phyloP scores from a whole-genome alignment of 2,329 filamentous ascomycete species.

The Ophiostoma sp. region DNA sequence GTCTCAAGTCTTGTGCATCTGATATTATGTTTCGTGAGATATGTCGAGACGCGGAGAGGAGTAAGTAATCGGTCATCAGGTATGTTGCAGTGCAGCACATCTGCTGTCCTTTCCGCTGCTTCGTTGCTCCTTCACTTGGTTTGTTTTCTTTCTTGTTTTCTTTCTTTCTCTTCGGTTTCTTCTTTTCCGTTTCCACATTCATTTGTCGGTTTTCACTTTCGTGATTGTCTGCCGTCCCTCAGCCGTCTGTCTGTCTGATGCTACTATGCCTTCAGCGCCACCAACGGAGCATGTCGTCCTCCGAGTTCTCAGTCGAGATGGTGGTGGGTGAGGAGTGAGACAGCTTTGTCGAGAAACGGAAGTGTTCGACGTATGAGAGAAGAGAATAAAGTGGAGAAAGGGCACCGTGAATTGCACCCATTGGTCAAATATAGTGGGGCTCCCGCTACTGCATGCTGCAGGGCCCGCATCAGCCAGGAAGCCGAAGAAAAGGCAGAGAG shows the following conservation, averaged over 20 bases:
- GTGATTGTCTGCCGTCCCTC: conserved; percentile 4
- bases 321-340: neutral
- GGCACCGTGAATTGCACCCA: neutral
- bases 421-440: neutral
- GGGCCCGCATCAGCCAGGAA: conserved; percentile 11
- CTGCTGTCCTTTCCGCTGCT: too few relatives aligned
- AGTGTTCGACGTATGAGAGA: neutral
- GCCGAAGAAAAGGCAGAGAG: conserved; percentile 1
- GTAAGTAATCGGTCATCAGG: neutral
- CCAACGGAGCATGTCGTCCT: conserved; percentile 3
- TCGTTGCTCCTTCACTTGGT: too few relatives aligned
- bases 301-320: neutral
- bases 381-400: neutral
- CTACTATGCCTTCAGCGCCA: conserved; percentile 5
- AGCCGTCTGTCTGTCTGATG: neutral
- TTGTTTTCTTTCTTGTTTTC: too few relatives aligned
- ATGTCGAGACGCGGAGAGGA: neutral
- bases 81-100: too few relatives aligned
- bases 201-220: neutral
- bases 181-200: neutral
- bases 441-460: conserved; percentile 12
- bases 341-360: neutral
- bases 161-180: too few relatives aligned
- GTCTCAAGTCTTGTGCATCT: too few relatives aligned
- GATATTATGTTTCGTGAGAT: neutral